These are phyloP conservation scores for Pyronema omphalodes DNA, from an alignment of 495 filamentous ascomycete species.

Conservation along the genomic window DNA sequence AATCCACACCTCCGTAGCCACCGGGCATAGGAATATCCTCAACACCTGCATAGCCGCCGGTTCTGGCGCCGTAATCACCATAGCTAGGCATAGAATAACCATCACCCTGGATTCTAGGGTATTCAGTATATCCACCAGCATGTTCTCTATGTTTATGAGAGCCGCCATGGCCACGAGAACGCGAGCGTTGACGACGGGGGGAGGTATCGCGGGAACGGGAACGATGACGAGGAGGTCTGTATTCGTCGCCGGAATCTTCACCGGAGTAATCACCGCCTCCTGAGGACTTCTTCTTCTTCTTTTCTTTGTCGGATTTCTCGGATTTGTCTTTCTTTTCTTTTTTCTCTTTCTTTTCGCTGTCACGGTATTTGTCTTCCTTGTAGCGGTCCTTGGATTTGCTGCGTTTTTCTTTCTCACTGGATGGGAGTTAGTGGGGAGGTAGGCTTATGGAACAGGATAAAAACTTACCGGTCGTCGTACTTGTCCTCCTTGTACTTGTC, in stretches of 20 bases:
- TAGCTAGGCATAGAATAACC: background rate
- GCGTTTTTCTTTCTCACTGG: background rate
- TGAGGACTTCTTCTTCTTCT: background rate
- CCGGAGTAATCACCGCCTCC: background rate
- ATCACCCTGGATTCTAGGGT: background rate
- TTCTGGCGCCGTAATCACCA: background rate
- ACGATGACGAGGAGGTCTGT: background rate
- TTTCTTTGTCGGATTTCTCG: background rate
- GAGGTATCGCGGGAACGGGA: background rate
- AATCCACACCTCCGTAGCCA: background rate
- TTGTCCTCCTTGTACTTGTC: constrained; percentile 2
- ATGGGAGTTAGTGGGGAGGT: background rate
- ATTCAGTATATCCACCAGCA: background rate
- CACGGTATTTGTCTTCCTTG: constrained; percentile 9
- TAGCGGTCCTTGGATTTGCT: constrained; percentile 10
- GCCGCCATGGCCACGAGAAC: background rate
- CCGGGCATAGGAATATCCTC: background rate
- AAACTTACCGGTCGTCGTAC: constrained; percentile 11
- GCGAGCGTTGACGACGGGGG: background rate
- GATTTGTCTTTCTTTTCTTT: constrained; percentile 15
- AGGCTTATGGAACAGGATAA: background rate
- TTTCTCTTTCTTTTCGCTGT: background rate
- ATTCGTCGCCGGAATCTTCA: background rate
- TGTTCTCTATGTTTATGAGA: background rate
- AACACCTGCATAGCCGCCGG: background rate